Percentiles rank a stretch among this genome's conserved stretches.
Conservation (phyloP, 2,329 filamentous ascomycete genomes). For the Diaporthe amygdali region DNA sequence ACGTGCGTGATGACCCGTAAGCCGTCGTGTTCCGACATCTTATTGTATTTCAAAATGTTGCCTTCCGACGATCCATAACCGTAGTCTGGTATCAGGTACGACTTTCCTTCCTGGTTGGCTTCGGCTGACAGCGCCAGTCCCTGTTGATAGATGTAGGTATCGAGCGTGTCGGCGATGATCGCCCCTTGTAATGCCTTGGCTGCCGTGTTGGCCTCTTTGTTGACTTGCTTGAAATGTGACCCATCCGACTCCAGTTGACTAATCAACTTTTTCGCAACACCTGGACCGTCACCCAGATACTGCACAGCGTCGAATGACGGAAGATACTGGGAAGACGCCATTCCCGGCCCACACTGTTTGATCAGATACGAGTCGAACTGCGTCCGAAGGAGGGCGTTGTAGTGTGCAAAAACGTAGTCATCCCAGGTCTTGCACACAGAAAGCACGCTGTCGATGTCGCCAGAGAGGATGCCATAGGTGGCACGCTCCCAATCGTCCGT, state of each 20-base stretch:
- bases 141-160: conserved; percentile 63
- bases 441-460: conserved; percentile 79
- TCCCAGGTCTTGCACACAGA: conserved; percentile 81
- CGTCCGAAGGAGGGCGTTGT: conserved; percentile 81
- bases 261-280: conserved; percentile 64
- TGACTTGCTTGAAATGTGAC: conserved; percentile 46
- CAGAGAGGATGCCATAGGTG: conserved; percentile 88
- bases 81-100: conserved; percentile 48
- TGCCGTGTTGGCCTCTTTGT: conserved; percentile 65
- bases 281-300: conserved; percentile 60
- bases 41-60: conserved; percentile 54
- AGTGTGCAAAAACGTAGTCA: conserved; percentile 84
- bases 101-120: conserved; percentile 47
- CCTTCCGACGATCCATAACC: conserved; percentile 40
- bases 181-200: conserved; percentile 80
- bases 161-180: conserved; percentile 69
- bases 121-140: conserved; percentile 56
- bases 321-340: conserved; percentile 61
- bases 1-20: conserved; percentile 73
- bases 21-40: conserved; percentile 64
- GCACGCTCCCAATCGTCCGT: conserved; percentile 83
- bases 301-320: conserved; percentile 69
- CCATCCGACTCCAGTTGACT: conserved; percentile 60
- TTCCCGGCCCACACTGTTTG: conserved; percentile 56
- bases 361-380: conserved; percentile 79